Base-by-base conservation (phyloP, 345 rosid genomes). In the Gossypium ekmanianum region DNA sequence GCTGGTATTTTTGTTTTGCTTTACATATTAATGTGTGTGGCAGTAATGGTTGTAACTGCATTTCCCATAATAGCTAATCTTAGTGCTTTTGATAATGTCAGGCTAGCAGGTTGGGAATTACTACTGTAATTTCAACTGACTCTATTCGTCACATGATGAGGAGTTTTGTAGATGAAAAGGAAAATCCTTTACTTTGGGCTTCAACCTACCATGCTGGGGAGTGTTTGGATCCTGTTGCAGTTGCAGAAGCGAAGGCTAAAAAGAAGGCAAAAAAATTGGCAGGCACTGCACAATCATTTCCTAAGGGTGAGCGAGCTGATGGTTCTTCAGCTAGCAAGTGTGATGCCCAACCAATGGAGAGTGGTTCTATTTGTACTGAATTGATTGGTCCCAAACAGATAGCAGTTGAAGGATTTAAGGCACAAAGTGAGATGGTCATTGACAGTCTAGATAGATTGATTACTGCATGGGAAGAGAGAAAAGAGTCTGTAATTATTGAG, bases 181-280 rank as follows among this genome's bases (percentile, higher is more conserved):
- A 93, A 71, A 88, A 93, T 77, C 98, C 99, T 63, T 68, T 95
- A 74, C 91, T 95, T 4, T 95, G 99, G 99, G 89, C 99, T 77
- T 95, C 99, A n/a, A 95, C 99, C 1, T 95, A 95, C 75, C 99
- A 95, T 81, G 99, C 98, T 45, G 99, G 99, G 59, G 98, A 95
- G 55, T 88, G 29, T 79, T 84, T 95, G 84, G 99, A 95, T 81
- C 94, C 89, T 43, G 87, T 82, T 71, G 99, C 98, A 3, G 97
- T 95, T 79, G 96, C 97, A 0, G 93, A 93, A 80, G 97, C 99
- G 11, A 93, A 88, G 83, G 94, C 90, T 79, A 95, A 86, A 70
- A 87, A 74, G 72, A 86, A 83, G 77, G 98, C 92, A 10, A 84
- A 83, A 79, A 93, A 90, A 39, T 48, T 81, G 77, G 98, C 93